Base-by-base conservation (phyloP, 495 filamentous ascomycete species). In the Podospora pseudopauciseta region DNA sequence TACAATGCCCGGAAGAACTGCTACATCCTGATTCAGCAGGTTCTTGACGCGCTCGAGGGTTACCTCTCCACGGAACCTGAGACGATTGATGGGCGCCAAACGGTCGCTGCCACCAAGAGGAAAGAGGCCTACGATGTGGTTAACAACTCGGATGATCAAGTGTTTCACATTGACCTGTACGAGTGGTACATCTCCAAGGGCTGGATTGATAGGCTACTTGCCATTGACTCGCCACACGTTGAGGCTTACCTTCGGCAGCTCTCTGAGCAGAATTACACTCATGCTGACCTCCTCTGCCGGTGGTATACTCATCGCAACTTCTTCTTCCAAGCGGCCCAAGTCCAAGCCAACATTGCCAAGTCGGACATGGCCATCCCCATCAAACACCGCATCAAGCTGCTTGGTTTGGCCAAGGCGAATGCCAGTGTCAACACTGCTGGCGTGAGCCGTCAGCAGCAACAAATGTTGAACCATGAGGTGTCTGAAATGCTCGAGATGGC, bases 161-260 rank as follows among this genome's bases (percentile, higher is more conserved):
- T 97, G 1, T 99, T 98, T 80, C 87, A 98, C 76, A 94, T 91
- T 30, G 90, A 92, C 70, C 83, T 99, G 63, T 99, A 97, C 75
- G 95, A 97, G 68, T 99, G 96, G 96, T 97, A 98, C 77, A 85
- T 97, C 56, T 78, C 83, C 44, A 89, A 93, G 74, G 89, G 89
- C 49, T 92, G 91, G 87, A 89, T 82, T 28, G 92, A 98, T 64
- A 89, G 92, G 4, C 83, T 99, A 53, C 86, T 99, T 9, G 87
- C 89, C 60, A 90, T 93, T 53, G 82, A 92, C 64, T 97, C 95
- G 15, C 85, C 88, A 0, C 91, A 91, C 72, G 92, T 98, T 39
- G 86, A 94, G 28, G 88, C 86, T n/a, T 99, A 97, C 76, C 87
- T 99, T 3, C 81, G 90, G 69, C 87, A 89, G 60, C 89, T 90